These are phyloP conservation scores for Phlegmacium glaucopus DNA, from an alignment of 768 basidiomycete genomes.

Conservation along the genomic window DNA sequence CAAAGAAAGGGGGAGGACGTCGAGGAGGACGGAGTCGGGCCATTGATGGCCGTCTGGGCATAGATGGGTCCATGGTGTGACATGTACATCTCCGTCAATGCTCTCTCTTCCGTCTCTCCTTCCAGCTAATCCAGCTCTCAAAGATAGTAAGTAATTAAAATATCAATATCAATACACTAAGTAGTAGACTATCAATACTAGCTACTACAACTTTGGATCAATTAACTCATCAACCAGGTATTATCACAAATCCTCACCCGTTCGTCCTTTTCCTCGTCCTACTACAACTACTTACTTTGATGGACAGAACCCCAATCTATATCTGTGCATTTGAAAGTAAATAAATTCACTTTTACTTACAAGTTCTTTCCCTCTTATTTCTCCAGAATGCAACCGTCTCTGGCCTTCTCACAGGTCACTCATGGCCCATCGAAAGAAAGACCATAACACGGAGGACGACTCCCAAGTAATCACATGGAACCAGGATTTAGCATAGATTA, in stretches of 20 bases:
- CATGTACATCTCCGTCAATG: slow-evolving; percentile 32
- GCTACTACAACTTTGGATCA: slow-evolving; percentile 55
- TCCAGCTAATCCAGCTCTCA: slow-evolving; percentile 44
- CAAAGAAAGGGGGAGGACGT: slow-evolving; percentile 45
- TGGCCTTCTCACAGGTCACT: slow-evolving; percentile 69
- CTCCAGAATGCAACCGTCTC: slow-evolving; percentile 62
- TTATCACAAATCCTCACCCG: slow-evolving; percentile 65
- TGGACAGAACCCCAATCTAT: slow-evolving; percentile 83
- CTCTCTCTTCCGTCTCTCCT: slow-evolving; percentile 46
- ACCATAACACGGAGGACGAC: slow-evolving; percentile 59
- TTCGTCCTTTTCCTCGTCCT: slow-evolving; percentile 30
- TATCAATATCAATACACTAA: too few relatives aligned
- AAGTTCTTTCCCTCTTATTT: slow-evolving; percentile 1
- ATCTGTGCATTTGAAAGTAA: slow-evolving; percentile 67
- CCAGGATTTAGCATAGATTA: slow-evolving; percentile 3
- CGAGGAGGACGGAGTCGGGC: slow-evolving; percentile 39
- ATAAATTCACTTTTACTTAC: slow-evolving; percentile 4
- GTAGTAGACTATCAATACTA: too few relatives aligned
- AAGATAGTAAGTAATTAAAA: slow-evolving; percentile 55
- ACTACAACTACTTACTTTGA: too few relatives aligned
- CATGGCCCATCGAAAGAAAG: slow-evolving; percentile 69
- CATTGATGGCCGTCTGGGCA: slow-evolving; percentile 42
- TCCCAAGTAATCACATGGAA: slow-evolving; percentile 73
- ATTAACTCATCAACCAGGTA: slow-evolving; percentile 46
- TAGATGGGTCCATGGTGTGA: slow-evolving; percentile 29